Conservation (phyloP, 2,329 filamentous ascomycete genomes). For the Alternaria rosae region DNA sequence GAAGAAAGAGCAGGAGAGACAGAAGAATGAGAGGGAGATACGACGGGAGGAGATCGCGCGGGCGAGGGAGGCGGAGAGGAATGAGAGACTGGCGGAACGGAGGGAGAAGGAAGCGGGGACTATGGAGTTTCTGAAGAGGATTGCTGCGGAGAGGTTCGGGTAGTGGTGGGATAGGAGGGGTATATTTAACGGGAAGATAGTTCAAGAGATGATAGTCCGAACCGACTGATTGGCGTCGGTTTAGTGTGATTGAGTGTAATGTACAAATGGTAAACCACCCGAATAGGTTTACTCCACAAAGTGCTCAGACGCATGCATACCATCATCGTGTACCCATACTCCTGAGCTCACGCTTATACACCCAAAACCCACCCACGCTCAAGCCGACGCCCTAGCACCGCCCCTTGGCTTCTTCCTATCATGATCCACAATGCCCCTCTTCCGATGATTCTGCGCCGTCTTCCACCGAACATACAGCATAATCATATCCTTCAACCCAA, state of each 20-base stretch:
- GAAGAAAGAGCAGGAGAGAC: constrained; percentile 69
- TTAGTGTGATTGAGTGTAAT: background rate
- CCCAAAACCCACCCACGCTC: background rate
- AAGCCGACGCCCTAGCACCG: background rate
- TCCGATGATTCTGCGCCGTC: constrained; percentile 58
- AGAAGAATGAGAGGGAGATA: constrained; percentile 85
- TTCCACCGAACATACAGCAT: constrained; percentile 65
- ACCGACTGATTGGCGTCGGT: background rate
- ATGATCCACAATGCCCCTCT: constrained; percentile 55
- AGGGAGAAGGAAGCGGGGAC: constrained; percentile 82
- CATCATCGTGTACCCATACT: background rate
- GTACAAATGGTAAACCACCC: background rate
- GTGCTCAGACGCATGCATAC: background rate
- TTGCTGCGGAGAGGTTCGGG: constrained; percentile 76
- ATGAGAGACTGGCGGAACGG: constrained; percentile 75
- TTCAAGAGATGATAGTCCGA: background rate
- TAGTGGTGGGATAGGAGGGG: background rate
- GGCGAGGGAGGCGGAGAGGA: constrained; percentile 78
- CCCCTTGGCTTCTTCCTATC: constrained; percentile 2
- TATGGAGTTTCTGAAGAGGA: constrained; percentile 78
- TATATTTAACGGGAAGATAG: no score
- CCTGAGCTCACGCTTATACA: background rate
- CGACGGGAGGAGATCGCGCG: constrained; percentile 80
- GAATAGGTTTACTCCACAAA: background rate
- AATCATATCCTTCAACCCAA: constrained; percentile 77